A percentile compares a stretch with the other conserved stretches of the same genome.
These are phyloP conservation scores for Cytospora piceae DNA, from an alignment of 2,329 filamentous ascomycete species.

Conservation along the genomic window DNA sequence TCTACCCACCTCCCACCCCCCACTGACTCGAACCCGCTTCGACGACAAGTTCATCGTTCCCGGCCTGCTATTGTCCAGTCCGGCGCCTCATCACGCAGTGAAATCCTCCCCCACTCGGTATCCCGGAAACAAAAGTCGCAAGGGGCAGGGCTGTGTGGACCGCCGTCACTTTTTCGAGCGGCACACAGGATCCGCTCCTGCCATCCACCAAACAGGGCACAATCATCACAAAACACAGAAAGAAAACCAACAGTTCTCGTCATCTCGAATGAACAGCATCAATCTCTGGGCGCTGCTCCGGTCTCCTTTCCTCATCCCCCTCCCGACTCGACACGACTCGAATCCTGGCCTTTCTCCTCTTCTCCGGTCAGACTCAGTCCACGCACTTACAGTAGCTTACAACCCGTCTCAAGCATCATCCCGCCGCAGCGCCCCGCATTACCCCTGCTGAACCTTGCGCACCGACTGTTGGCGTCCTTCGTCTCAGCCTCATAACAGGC, in stretches of 20 bases:
- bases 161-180: constrained; percentile 23
- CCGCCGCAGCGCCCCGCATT: constrained; percentile 37
- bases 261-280: constrained; percentile 27
- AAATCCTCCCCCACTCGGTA: constrained; percentile 23
- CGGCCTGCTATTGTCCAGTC: constrained; percentile 5
- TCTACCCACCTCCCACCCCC: neutral
- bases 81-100: constrained; percentile 1
- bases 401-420: constrained; percentile 39
- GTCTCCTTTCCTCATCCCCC: constrained; percentile 14
- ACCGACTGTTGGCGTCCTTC: constrained; percentile 35
- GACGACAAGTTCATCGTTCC: neutral
- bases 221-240: constrained; percentile 21
- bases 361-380: constrained; percentile 24
- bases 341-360: constrained; percentile 27
- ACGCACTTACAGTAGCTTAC: constrained; percentile 29
- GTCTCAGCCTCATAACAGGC: constrained; percentile 39
- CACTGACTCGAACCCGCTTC: too few relatives aligned
- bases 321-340: constrained; percentile 6
- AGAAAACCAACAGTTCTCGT: constrained; percentile 14
- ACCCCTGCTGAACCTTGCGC: constrained; percentile 33
- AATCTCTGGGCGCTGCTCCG: constrained; percentile 20
- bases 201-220: constrained; percentile 26
- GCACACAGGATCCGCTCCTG: constrained; percentile 27
- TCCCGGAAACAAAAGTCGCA: constrained; percentile 23
- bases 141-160: constrained; percentile 27